Evolutionary conservation across 176 grass and related monocot species (phyloP).

Genomic region (Musa schizocarpa): DNA sequence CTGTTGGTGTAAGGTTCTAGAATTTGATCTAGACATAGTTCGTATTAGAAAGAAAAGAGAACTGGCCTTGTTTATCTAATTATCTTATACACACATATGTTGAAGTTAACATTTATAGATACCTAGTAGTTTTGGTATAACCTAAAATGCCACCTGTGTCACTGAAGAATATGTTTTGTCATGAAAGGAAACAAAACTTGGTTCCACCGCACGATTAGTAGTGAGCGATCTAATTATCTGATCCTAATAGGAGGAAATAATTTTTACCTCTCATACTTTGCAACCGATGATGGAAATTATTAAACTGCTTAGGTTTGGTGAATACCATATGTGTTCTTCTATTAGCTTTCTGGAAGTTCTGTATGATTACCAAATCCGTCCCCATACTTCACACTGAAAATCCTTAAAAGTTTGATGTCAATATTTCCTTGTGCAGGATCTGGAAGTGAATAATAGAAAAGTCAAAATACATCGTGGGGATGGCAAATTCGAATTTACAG

Average conservation of each 20-base stretch:
- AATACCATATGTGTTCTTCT: background rate
- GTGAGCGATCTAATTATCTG: background rate
- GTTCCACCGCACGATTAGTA: no score
- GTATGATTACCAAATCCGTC: background rate
- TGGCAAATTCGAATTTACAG: constrained; percentile 50
- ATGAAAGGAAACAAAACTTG: background rate
- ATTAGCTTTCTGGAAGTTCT: background rate
- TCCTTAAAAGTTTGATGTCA: background rate
- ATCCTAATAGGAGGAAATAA: background rate
- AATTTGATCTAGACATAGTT: background rate
- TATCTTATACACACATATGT: background rate
- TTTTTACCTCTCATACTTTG: background rate
- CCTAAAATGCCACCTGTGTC: background rate
- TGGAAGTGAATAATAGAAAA: constrained; percentile 78
- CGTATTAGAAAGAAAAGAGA: background rate
- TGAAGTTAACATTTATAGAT: background rate
- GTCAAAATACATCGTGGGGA: constrained; percentile 57
- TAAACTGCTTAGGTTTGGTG: background rate
- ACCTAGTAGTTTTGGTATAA: background rate
- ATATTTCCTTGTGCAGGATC: constrained; percentile 39
- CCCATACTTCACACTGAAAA: background rate
- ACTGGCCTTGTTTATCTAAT: background rate
- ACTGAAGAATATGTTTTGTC: background rate
- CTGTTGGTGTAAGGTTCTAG: background rate
- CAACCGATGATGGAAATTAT: background rate